Base-by-base conservation (phyloP, 2,329 filamentous ascomycete species). In the Trichoderma atroviride region DNA sequence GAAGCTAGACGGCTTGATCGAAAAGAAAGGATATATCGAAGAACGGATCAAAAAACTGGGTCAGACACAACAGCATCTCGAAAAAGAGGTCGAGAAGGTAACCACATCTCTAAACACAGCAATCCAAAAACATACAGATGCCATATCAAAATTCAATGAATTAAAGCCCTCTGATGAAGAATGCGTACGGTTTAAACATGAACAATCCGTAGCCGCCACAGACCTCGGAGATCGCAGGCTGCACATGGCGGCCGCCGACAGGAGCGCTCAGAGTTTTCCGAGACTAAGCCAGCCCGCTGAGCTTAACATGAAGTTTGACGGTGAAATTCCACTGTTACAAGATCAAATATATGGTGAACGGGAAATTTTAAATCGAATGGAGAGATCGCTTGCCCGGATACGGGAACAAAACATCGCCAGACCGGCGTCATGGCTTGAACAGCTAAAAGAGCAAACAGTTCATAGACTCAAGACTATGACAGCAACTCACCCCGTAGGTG, bases 341-440 rank as follows among this genome's bases (percentile, higher is more conserved):
- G 56, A 68, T 37, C 59, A 70, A 27, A 61, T 70, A 0, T 10
- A 31, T 0, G 22, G 13, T 0, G 59, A 71, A 10, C 24, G 69
- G 6, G 66, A 69, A 5, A 70, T 31, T 4, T 50, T 73, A 4
- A 24, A 60, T 50, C 33, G 22, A 1, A 29, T 74, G 4, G 29
- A 67, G 24, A 40, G 5, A 0, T 58, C 24, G 3, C 63, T 50
- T 69, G 24, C 22, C 6, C 47, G 6, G 3, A 53, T 71, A 10
- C 55, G 63, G 40, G 24, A 64, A 22, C 47, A 70, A 7, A 71
- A 60, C 5, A 27, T 31, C 27, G 14, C 24, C 13, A 55, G 68
- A n/a, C 16, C 61, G 14, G 29, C 16, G 31, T 53, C 64, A 65
- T 72, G 68, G 70, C 55, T 64, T 53, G 27, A 14, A 2, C 56